Percentiles rank a stretch among this genome's conserved stretches.
Conservation (phyloP, 2,329 filamentous ascomycete species). For the Metarhizium rileyi region DNA sequence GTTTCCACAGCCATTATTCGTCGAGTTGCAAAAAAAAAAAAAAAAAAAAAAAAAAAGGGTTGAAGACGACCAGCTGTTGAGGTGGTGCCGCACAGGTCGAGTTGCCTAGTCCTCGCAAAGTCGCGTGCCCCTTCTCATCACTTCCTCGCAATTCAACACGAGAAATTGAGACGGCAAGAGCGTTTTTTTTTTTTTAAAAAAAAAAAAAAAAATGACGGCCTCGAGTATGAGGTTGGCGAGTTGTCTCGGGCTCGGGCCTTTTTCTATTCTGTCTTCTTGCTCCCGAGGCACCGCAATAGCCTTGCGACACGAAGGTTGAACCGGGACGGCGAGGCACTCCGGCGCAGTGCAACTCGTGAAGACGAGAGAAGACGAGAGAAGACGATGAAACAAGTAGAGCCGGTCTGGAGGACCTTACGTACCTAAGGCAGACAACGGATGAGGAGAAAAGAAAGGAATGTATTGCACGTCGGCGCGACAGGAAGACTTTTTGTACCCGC, state of each 20-base stretch:
- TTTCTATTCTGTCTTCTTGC: constrained; percentile 2
- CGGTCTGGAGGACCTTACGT: constrained; percentile 4
- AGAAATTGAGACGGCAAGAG: background rate
- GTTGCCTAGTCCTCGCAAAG: background rate
- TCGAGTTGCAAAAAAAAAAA: background rate
- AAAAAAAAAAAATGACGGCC: background rate
- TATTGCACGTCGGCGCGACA: background rate
- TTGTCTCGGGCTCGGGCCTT: background rate
- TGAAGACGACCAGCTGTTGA: constrained; percentile 1
- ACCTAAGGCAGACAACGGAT: constrained; percentile 4
- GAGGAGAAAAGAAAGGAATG: background rate
- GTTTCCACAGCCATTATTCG: background rate
- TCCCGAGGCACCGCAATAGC: background rate
- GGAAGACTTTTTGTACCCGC: constrained; percentile 7
- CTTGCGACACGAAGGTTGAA: background rate
- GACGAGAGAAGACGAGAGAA: background rate
- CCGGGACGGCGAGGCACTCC: constrained; percentile 3
- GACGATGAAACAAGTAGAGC: background rate
- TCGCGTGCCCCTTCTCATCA: background rate
- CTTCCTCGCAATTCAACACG: background rate
- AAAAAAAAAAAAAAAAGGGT: no score
- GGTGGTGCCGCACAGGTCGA: background rate
- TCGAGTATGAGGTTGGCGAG: background rate
- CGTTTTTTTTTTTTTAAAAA: no score
- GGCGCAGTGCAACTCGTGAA: constrained; percentile 1